Evolutionary conservation across 2,329 filamentous ascomycete species (phyloP).

Genomic region (Aspergillus tanneri): DNA sequence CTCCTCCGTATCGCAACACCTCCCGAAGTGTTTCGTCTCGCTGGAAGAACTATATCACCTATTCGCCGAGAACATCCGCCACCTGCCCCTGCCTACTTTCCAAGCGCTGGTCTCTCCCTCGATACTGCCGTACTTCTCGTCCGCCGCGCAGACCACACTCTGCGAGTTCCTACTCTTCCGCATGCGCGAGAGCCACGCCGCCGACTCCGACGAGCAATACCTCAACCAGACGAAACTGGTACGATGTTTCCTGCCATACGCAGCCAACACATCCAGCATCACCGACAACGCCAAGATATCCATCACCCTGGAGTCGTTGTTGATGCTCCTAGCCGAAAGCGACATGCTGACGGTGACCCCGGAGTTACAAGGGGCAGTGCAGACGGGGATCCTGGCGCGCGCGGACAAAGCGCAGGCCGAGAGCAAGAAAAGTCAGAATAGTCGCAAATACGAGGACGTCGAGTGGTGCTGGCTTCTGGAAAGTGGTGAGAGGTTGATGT

Average conservation of each 20-base stretch:
- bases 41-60: conserved; percentile 44
- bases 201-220: conserved; percentile 40
- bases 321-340: conserved; percentile 53
- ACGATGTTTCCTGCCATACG: conserved; percentile 63
- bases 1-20: conserved; percentile 36
- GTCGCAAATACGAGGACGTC: conserved; percentile 32
- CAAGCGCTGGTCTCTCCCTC: conserved; percentile 47
- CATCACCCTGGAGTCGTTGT: conserved; percentile 64
- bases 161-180: conserved; percentile 54
- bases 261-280: conserved; percentile 60
- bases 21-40: conserved; percentile 37
- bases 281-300: conserved; percentile 73
- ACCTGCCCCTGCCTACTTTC: conserved; percentile 47
- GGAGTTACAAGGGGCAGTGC: conserved; percentile 47
- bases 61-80: conserved; percentile 49
- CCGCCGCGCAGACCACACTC: conserved; percentile 50
- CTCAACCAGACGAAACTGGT: conserved; percentile 54
- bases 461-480: conserved; percentile 43
- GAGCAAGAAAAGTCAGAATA: conserved; percentile 46
- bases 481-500: conserved; percentile 42
- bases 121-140: conserved; percentile 42
- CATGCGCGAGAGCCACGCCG: conserved; percentile 47
- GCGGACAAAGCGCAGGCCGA: conserved; percentile 46
- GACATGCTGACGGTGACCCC: conserved; percentile 35
- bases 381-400: conserved; percentile 55